phyloP scores from a whole-genome alignment of 2,329 filamentous ascomycete genomes.

The Phyllosticta ampelicida region DNA sequence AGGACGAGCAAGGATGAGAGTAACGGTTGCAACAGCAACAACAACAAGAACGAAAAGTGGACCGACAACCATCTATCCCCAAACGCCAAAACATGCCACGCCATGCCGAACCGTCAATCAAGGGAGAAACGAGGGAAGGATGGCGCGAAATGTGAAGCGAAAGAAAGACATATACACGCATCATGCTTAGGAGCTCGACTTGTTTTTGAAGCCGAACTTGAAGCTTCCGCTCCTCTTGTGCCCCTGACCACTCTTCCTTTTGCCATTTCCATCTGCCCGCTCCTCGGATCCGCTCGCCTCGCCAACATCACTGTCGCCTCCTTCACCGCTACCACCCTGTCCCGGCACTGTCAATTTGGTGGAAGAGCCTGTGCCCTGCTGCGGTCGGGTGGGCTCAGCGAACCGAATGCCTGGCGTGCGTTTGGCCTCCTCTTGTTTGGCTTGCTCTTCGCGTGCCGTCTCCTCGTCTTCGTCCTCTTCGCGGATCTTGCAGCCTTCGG shows the following conservation, averaged over 20 bases:
- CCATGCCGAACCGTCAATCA: background rate
- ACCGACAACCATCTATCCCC: too few species aligned
- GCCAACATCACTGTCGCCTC: background rate
- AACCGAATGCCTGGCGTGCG: constrained; percentile 12
- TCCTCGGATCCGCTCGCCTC: background rate
- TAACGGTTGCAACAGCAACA: background rate
- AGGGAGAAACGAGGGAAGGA: background rate
- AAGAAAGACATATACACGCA: background rate
- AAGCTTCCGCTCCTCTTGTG: background rate
- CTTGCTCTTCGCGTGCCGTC: background rate
- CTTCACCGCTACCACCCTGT: background rate
- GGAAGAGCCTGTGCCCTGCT: background rate
- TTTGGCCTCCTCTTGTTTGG: background rate
- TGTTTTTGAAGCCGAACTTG: background rate
- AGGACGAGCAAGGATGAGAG: background rate
- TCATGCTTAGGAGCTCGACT: background rate
- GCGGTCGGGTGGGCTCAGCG: constrained; percentile 8
- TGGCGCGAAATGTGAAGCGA: background rate
- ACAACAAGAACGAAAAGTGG: too few species aligned
- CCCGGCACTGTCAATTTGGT: background rate
- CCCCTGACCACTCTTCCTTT: background rate
- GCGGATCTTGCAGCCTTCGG: background rate
- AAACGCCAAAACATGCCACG: too few species aligned
- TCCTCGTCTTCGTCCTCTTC: background rate
- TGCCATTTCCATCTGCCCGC: background rate